A percentile compares a stretch with the other conserved stretches of the same genome.
phyloP scores from a whole-genome alignment of 495 filamentous ascomycete species.

The Parathielavia hyrcaniae region DNA sequence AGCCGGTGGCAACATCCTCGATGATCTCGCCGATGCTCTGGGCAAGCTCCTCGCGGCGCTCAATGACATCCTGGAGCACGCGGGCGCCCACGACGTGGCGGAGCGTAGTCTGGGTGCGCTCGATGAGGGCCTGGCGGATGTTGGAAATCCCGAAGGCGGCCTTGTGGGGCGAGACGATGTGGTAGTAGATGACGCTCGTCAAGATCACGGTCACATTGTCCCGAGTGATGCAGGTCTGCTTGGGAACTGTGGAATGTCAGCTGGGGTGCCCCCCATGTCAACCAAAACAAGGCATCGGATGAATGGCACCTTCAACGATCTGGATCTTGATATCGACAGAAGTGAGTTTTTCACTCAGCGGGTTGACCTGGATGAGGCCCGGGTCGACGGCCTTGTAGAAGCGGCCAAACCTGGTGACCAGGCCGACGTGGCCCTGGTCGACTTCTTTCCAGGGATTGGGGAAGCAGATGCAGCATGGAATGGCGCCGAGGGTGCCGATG shows the following conservation, averaged over 20 bases:
- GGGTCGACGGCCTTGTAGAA: slow-evolving; percentile 97
- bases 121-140: slow-evolving; percentile 86
- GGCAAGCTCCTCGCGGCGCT: slow-evolving; percentile 95
- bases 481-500: slow-evolving; percentile 75
- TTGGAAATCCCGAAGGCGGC: slow-evolving; percentile 95
- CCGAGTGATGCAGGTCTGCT: slow-evolving; percentile 99
- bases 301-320: slow-evolving; percentile 62
- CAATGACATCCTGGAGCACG: slow-evolving; percentile 96
- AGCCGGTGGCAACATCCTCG: slow-evolving; percentile 86
- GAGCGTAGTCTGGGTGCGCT: slow-evolving; percentile 96
- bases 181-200: slow-evolving; percentile 86
- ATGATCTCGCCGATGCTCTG: slow-evolving; percentile 94
- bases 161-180: slow-evolving; percentile 91
- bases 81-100: slow-evolving; percentile 95
- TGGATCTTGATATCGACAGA: slow-evolving; percentile 99
- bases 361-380: slow-evolving; percentile 95
- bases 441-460: slow-evolving; percentile 98
- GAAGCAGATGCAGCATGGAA: slow-evolving; percentile 87
- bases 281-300: background rate
- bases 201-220: slow-evolving; percentile 70
- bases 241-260: slow-evolving; percentile 52
- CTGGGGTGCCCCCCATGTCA: background rate
- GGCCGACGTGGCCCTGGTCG: slow-evolving; percentile 82
- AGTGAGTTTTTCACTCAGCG: slow-evolving; percentile 81
- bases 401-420: slow-evolving; percentile 85